These are phyloP conservation scores for Lophiostoma macrostomum DNA, from an alignment of 495 filamentous ascomycete genomes.

Conservation along the genomic window DNA sequence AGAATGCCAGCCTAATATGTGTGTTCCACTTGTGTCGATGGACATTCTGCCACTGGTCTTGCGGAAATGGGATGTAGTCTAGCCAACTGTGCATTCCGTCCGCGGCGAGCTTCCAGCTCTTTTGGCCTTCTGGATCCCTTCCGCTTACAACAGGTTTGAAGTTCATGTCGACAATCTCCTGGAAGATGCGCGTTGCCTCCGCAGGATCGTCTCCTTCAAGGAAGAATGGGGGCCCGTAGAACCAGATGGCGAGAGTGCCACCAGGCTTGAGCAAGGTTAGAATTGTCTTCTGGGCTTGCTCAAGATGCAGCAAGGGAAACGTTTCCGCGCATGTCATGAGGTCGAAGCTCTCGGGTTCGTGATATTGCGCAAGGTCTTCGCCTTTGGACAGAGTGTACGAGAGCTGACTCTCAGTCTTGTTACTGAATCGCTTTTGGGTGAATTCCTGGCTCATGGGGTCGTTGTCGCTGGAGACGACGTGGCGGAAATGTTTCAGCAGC, in stretches of 20 bases:
- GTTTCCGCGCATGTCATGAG: slow-evolving; percentile 12
- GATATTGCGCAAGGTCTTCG: not conserved
- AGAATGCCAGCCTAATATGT: slow-evolving; percentile 4
- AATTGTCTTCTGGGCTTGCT: slow-evolving; percentile 4
- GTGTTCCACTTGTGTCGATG: slow-evolving; percentile 18
- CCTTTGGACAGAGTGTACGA: not conserved
- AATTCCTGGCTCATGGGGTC: not conserved
- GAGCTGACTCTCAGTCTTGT: not conserved
- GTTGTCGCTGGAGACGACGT: not conserved
- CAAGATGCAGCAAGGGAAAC: slow-evolving; percentile 11
- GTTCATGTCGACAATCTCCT: not conserved
- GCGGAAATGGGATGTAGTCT: slow-evolving; percentile 12
- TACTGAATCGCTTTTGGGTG: not conserved
- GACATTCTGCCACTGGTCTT: slow-evolving; percentile 7
- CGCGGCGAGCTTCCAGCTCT: not conserved
- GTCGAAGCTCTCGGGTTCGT: not conserved
- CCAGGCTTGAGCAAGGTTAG: slow-evolving; percentile 6
- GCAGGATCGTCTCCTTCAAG: not conserved
- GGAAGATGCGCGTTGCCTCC: not conserved
- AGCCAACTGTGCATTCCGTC: slow-evolving; percentile 12
- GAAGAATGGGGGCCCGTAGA: slow-evolving; percentile 18
- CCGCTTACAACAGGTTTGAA: not conserved
- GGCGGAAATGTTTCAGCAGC: not conserved
- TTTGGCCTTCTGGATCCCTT: not conserved
- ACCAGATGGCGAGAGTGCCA: slow-evolving; percentile 20